Evolutionary conservation across 495 filamentous ascomycete genomes (phyloP).

Genomic region (Pseudoneurospora amorphoporcata): DNA sequence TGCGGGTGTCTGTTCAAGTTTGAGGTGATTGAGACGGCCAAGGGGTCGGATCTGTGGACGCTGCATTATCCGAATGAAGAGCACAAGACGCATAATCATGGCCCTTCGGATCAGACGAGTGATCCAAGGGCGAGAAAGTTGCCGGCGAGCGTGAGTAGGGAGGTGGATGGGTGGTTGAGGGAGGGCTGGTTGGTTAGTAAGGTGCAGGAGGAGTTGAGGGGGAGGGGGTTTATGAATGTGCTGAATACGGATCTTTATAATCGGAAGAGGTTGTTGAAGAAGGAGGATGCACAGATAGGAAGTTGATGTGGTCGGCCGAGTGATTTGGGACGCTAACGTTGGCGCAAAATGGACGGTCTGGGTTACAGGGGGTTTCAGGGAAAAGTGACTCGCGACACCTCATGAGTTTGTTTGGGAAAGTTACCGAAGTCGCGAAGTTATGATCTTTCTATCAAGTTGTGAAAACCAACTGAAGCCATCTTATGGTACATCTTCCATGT

Average conservation of each 20-base stretch:
- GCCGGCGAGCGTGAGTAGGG: slow-evolving; percentile 15
- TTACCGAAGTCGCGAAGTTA: background rate
- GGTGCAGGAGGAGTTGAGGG: slow-evolving; percentile 27
- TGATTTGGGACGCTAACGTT: background rate
- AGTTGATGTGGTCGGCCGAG: background rate
- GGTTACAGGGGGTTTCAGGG: background rate
- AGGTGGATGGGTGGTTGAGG: slow-evolving; percentile 26
- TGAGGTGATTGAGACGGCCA: slow-evolving; percentile 25
- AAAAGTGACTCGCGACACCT: background rate
- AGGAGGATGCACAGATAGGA: slow-evolving; percentile 10
- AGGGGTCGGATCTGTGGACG: slow-evolving; percentile 23
- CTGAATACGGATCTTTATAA: slow-evolving; percentile 29
- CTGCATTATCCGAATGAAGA: slow-evolving; percentile 28
- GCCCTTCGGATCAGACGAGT: slow-evolving; percentile 21
- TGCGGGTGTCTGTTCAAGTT: slow-evolving; percentile 29
- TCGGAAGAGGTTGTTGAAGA: slow-evolving; percentile 24
- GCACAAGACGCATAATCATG: slow-evolving; percentile 28
- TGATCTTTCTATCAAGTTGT: background rate
- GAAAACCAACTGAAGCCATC: background rate
- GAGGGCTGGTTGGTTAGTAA: slow-evolving; percentile 25
- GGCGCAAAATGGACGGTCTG: background rate
- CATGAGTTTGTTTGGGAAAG: background rate
- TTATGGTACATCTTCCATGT: background rate
- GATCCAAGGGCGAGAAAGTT: slow-evolving; percentile 25
- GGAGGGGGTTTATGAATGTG: slow-evolving; percentile 24